These are phyloP conservation scores for Ilex paraguariensis DNA, from an alignment of 305 asterid genomes.

Conservation along the genomic window DNA sequence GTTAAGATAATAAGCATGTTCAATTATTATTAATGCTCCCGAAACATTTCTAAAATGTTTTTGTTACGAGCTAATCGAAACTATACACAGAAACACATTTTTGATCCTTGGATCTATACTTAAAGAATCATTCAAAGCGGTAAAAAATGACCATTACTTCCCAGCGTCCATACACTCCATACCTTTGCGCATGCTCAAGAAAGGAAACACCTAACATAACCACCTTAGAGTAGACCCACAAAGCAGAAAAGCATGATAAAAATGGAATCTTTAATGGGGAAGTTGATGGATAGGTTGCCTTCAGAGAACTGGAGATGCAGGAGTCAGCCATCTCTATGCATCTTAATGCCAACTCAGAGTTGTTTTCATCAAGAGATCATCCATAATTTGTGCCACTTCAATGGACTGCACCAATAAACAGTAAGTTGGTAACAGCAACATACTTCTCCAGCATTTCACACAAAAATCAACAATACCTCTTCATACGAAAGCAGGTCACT, in stretches of 20 bases:
- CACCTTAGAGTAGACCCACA: conserved; percentile 89
- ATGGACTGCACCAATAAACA: conserved; percentile 53
- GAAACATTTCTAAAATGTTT: too few relatives aligned
- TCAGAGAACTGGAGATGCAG: conserved; percentile 36
- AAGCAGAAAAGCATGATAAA: conserved; percentile 62
- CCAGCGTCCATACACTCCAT: conserved; percentile 7
- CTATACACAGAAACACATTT: too few relatives aligned
- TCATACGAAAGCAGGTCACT: conserved; percentile 74
- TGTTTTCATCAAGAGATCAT: conserved; percentile 61
- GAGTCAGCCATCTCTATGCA: conserved; percentile 66
- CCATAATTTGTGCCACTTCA: conserved; percentile 86
- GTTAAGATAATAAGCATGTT: too few relatives aligned
- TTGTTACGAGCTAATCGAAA: too few relatives aligned
- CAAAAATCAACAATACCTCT: conserved; percentile 51
- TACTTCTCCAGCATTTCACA: background rate
- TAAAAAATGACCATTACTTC: background rate
- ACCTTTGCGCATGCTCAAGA: conserved; percentile 86
- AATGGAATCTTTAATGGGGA: conserved; percentile 44
- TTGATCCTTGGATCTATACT: too few relatives aligned
- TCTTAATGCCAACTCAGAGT: conserved; percentile 50
- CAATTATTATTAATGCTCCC: too few relatives aligned
- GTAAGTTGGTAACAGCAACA: conserved; percentile 12
- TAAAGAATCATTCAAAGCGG: background rate
- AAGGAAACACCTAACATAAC: conserved; percentile 82
- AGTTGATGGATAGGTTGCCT: conserved; percentile 36